phyloP scores from a whole-genome alignment of 2,329 filamentous ascomycete genomes.

The Biscogniauxia sp. region DNA sequence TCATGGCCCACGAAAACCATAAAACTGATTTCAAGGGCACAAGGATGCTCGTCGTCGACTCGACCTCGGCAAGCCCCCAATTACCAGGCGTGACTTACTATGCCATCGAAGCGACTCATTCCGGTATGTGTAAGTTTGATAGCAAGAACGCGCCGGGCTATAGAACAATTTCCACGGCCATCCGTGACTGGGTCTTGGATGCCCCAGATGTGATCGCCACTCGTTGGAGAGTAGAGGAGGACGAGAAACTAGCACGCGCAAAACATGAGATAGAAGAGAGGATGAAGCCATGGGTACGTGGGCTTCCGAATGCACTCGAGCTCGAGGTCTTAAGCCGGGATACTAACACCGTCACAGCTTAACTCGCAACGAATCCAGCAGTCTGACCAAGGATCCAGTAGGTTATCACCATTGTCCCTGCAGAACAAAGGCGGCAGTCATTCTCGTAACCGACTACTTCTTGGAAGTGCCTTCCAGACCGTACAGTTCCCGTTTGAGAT shows the following conservation, averaged over 20 bases:
- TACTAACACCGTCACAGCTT: slow-evolving; percentile 25
- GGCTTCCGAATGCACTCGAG: background rate
- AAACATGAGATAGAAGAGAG: slow-evolving; percentile 46
- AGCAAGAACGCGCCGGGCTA: slow-evolving; percentile 65
- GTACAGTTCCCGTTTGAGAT: slow-evolving; percentile 32
- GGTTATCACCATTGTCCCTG: slow-evolving; percentile 28
- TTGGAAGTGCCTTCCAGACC: slow-evolving; percentile 25
- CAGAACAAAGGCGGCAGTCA: slow-evolving; percentile 17
- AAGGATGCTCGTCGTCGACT: slow-evolving; percentile 64
- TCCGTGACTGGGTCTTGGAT: slow-evolving; percentile 51
- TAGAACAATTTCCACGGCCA: slow-evolving; percentile 46
- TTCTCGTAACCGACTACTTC: slow-evolving; percentile 20
- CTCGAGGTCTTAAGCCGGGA: background rate
- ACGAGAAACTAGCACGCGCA: slow-evolving; percentile 46
- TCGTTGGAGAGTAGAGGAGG: slow-evolving; percentile 61
- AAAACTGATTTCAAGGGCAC: slow-evolving; percentile 67
- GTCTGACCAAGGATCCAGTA: slow-evolving; percentile 28
- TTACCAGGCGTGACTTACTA: slow-evolving; percentile 69
- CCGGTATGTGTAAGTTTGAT: slow-evolving; percentile 43
- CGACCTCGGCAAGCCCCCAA: slow-evolving; percentile 66
- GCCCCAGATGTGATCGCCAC: slow-evolving; percentile 53
- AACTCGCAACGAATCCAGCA: slow-evolving; percentile 28
- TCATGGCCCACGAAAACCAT: slow-evolving; percentile 74
- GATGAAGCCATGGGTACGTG: slow-evolving; percentile 40
- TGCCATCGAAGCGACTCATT: slow-evolving; percentile 51